These are phyloP conservation scores for Acer yangbiense DNA, from an alignment of 345 rosid species.

Conservation along the genomic window DNA sequence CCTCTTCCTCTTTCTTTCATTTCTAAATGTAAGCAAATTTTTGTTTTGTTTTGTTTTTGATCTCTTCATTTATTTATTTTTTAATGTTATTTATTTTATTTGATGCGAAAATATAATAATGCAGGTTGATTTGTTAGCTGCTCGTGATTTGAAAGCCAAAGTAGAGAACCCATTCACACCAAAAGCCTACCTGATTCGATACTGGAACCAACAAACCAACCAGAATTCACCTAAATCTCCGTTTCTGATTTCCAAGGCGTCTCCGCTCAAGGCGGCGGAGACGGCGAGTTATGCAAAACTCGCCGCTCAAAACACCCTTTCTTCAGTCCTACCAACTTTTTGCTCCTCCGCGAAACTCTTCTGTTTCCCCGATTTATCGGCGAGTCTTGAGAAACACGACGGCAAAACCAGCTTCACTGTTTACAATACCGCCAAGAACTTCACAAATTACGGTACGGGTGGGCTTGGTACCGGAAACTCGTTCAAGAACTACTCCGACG, in stretches of 20 bases:
- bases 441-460: slow-evolving; percentile 36
- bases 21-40: slow-evolving; percentile 37
- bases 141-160: slow-evolving; percentile 31
- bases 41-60: too few species aligned
- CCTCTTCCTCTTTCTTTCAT: slow-evolving; percentile 14
- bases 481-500: slow-evolving; percentile 53
- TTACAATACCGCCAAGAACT: slow-evolving; percentile 55
- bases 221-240: slow-evolving; percentile 43
- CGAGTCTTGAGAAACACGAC: slow-evolving; percentile 45
- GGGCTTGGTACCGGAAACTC: slow-evolving; percentile 34
- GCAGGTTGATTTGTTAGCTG: slow-evolving; percentile 40
- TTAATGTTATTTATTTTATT: neutral
- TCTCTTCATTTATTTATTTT: neutral
- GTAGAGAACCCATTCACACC: slow-evolving; percentile 74
- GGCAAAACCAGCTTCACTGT: slow-evolving; percentile 50
- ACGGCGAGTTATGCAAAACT: slow-evolving; percentile 67
- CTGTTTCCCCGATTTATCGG: slow-evolving; percentile 69
- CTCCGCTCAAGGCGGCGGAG: slow-evolving; percentile 68
- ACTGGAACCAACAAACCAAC: slow-evolving; percentile 81
- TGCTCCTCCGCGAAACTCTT: slow-evolving; percentile 84
- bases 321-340: slow-evolving; percentile 59
- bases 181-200: slow-evolving; percentile 67
- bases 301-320: slow-evolving; percentile 61
- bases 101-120: slow-evolving; percentile 14
- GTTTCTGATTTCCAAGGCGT: slow-evolving; percentile 75